Percentiles rank a stretch among this genome's conserved stretches.
Evolutionary conservation across 345 rosid genomes (phyloP).

Genomic region (Populus simonii): DNA sequence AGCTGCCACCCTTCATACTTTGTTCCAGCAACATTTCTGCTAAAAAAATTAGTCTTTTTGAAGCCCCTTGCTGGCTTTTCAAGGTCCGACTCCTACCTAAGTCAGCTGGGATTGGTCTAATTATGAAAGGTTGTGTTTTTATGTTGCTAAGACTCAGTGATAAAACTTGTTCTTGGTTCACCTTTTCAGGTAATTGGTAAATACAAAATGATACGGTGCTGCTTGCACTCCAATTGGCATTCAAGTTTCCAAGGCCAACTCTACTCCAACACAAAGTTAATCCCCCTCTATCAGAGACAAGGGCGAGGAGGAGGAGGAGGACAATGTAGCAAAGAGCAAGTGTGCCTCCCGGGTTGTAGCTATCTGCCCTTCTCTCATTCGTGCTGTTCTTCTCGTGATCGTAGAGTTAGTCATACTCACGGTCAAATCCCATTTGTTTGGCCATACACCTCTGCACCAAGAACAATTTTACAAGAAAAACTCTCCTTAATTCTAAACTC

Average conservation of each 20-base stretch:
- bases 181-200: too few species aligned
- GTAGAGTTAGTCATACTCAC: slow-evolving; percentile 42
- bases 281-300: slow-evolving; percentile 32
- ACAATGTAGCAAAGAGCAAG: slow-evolving; percentile 36
- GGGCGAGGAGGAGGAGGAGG: slow-evolving; percentile 21
- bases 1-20: too few species aligned
- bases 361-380: slow-evolving; percentile 53
- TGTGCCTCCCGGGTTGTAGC: slow-evolving; percentile 37
- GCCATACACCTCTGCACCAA: slow-evolving; percentile 58
- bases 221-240: not conserved
- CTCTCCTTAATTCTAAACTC: not conserved
- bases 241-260: slow-evolving; percentile 37
- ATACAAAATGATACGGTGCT: not conserved
- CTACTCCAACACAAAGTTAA: slow-evolving; percentile 33
- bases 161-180: too few species aligned
- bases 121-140: too few species aligned
- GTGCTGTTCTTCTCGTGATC: slow-evolving; percentile 47
- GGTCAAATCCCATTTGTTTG: slow-evolving; percentile 58
- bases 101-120: too few species aligned
- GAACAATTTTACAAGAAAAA: too few species aligned
- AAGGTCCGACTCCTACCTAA: too few species aligned
- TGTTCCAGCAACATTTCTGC: too few species aligned
- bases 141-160: too few species aligned
- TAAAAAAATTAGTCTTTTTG: too few species aligned
- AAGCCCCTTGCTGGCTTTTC: too few species aligned